Conservation (phyloP, 2,329 filamentous ascomycete species). For the Penicillium aurantiogriseum region DNA sequence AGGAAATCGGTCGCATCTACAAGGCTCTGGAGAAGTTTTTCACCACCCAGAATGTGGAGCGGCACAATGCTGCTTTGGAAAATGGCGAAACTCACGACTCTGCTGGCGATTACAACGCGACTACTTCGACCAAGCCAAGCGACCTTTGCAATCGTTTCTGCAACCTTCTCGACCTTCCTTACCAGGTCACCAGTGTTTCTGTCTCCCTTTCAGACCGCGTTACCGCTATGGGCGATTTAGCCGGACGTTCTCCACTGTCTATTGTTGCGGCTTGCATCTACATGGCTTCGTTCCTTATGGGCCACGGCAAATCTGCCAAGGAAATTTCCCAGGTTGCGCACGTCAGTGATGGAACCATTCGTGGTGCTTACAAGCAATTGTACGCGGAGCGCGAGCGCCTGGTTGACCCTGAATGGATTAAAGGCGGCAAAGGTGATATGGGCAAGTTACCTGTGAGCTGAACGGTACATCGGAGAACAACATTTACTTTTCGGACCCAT, state of each 20-base stretch:
- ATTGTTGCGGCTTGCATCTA: slow-evolving; percentile 95
- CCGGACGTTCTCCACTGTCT: slow-evolving; percentile 89
- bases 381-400: slow-evolving; percentile 72
- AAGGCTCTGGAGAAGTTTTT: slow-evolving; percentile 90
- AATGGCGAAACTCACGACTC: slow-evolving; percentile 51
- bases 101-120: slow-evolving; percentile 66
- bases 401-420: slow-evolving; percentile 72
- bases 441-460: slow-evolving; percentile 63
- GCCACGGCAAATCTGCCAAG: slow-evolving; percentile 73
- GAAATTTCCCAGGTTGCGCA: slow-evolving; percentile 81
- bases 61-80: slow-evolving; percentile 49
- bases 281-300: slow-evolving; percentile 86
- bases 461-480: neutral
- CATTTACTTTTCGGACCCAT: neutral
- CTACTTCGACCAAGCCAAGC: slow-evolving; percentile 73
- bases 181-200: slow-evolving; percentile 75
- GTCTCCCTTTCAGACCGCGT: slow-evolving; percentile 76
- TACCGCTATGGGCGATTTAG: slow-evolving; percentile 73
- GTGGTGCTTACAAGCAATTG: slow-evolving; percentile 88
- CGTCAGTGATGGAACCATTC: slow-evolving; percentile 95
- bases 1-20: slow-evolving; percentile 95
- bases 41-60: slow-evolving; percentile 66
- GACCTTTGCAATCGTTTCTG: slow-evolving; percentile 90
- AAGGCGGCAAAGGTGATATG: slow-evolving; percentile 67
- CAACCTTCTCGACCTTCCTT: slow-evolving; percentile 73